These are phyloP conservation scores for Starmerella floricola DNA, from an alignment of 805 yeast genomes.

Conservation along the genomic window DNA sequence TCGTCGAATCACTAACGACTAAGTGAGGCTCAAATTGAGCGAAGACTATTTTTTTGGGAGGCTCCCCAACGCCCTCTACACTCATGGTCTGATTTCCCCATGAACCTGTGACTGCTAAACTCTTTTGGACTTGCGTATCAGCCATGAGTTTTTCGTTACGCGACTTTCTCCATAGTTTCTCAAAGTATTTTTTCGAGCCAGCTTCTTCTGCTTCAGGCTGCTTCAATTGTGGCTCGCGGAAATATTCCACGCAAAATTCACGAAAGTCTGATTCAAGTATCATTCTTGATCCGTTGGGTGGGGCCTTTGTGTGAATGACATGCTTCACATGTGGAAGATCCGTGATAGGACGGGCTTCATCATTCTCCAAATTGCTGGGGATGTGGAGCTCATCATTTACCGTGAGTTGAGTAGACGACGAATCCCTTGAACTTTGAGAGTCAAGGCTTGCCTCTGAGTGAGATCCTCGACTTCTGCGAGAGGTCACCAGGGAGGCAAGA, in stretches of 20 bases:
- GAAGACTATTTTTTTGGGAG: conserved; percentile 43
- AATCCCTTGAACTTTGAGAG: background rate
- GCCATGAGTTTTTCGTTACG: conserved; percentile 78
- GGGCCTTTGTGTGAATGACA: background rate
- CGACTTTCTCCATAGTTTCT: conserved; percentile 76
- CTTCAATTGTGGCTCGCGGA: conserved; percentile 92
- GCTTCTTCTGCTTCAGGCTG: conserved; percentile 78
- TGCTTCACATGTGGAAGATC: background rate
- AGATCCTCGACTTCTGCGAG: background rate
- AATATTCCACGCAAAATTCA: conserved; percentile 59
- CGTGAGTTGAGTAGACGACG: no score
- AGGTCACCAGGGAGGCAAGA: background rate
- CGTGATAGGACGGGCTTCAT: background rate
- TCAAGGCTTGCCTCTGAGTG: background rate
- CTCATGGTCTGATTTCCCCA: conserved; percentile 71
- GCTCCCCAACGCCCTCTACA: conserved; percentile 33
- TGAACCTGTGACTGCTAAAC: conserved; percentile 65
- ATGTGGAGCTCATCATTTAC: no score
- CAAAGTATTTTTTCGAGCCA: conserved; percentile 75
- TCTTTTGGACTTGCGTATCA: conserved; percentile 83
- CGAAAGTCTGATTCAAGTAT: conserved; percentile 30
- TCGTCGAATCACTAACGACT: conserved; percentile 68
- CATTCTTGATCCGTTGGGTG: conserved; percentile 15
- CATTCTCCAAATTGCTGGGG: background rate
- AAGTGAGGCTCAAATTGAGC: conserved; percentile 83